These are phyloP conservation scores for Fragilaria crotonensis DNA, from an alignment of 108 stramenopile species.

Conservation along the genomic window DNA sequence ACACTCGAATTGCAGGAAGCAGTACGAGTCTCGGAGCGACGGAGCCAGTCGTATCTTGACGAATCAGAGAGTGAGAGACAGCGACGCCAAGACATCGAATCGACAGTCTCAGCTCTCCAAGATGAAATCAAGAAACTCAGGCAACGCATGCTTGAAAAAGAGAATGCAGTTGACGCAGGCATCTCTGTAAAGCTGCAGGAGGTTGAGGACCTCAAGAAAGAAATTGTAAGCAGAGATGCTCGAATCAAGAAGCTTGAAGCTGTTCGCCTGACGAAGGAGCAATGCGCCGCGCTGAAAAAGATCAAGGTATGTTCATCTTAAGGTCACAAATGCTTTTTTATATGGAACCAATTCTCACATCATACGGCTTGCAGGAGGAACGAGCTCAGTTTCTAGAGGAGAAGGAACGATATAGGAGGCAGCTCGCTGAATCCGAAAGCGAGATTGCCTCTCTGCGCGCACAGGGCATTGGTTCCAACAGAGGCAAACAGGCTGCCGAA, in stretches of 20 bases:
- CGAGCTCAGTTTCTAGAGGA: conserved; percentile 38
- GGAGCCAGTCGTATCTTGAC: not conserved
- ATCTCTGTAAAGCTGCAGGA: conserved; percentile 30
- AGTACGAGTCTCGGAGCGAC: not conserved
- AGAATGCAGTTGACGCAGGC: conserved; percentile 16
- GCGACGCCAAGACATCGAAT: conserved; percentile 17
- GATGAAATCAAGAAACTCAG: conserved; percentile 17
- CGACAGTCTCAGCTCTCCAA: conserved; percentile 11
- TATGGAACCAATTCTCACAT: no score
- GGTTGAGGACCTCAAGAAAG: conserved; percentile 33
- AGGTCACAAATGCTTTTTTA: conserved; percentile 6
- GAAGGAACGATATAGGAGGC: conserved; percentile 40
- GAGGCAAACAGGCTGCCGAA: conserved; percentile 14
- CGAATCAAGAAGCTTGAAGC: conserved; percentile 78
- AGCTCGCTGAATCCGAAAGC: conserved; percentile 34
- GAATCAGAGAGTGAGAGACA: conserved; percentile 6
- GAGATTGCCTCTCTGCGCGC: conserved; percentile 6
- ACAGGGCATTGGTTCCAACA: conserved; percentile 11
- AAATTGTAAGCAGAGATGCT: conserved; percentile 47
- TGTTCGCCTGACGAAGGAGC: conserved; percentile 64
- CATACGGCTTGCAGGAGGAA: conserved; percentile 30
- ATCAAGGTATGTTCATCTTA: conserved; percentile 45
- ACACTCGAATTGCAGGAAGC: conserved; percentile 5
- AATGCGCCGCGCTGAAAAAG: conserved; percentile 55
- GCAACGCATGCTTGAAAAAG: conserved; percentile 21